These are phyloP conservation scores for Cryptosporidium canis DNA, from an alignment of 169 alveolate species.

Conservation along the genomic window DNA sequence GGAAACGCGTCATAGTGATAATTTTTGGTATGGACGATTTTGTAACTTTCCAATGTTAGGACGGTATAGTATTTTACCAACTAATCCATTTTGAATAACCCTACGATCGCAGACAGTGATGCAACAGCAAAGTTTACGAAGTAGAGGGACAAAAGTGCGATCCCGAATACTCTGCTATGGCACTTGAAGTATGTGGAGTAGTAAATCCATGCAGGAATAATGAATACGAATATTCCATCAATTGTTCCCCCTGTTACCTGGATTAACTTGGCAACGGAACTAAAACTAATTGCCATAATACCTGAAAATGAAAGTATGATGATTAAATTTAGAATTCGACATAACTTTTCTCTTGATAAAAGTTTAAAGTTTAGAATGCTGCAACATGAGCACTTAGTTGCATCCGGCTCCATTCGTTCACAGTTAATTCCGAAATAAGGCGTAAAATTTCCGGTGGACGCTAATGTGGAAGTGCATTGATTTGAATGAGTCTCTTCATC, in stretches of 20 bases:
- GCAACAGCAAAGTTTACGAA: neutral
- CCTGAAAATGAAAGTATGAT: constrained; percentile 44
- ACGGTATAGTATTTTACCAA: neutral
- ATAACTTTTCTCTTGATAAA: constrained; percentile 4
- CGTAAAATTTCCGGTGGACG: constrained; percentile 1
- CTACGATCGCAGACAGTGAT: constrained; percentile 35
- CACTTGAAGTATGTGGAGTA: constrained; percentile 50
- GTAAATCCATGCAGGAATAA: constrained; percentile 69
- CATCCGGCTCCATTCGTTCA: neutral
- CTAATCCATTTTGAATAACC: constrained; percentile 14
- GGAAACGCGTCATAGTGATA: constrained; percentile 22
- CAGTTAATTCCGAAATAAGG: constrained; percentile 8
- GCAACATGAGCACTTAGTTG: neutral
- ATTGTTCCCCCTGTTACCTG: constrained; percentile 70
- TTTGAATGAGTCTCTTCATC: constrained; percentile 38
- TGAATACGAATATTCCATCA: constrained; percentile 60
- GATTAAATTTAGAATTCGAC: neutral
- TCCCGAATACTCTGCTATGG: constrained; percentile 26
- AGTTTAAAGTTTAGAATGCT: neutral
- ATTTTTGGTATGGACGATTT: constrained; percentile 3
- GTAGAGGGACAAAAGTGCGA: neutral
- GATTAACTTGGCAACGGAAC: constrained; percentile 65
- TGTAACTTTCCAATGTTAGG: neutral
- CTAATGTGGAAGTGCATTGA: constrained; percentile 46
- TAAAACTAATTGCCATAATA: constrained; percentile 22